Evolutionary conservation across 2,329 filamentous ascomycete genomes (phyloP), one percentile per base, ranked within the genome.

Genomic region (Diplocarpon mali): DNA sequence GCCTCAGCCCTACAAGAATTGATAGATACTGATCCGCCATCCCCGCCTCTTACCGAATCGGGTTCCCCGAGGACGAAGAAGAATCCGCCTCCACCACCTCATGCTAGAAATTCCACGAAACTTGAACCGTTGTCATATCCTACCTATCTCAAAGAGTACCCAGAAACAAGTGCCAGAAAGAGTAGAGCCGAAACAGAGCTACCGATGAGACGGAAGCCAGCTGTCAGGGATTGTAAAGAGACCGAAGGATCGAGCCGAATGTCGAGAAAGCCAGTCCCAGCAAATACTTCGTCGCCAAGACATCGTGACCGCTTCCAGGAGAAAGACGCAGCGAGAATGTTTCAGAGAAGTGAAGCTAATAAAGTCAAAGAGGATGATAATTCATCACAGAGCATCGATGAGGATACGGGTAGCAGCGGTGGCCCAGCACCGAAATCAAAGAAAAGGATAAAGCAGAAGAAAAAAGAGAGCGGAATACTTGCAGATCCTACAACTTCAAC

Each of bases 401-500:
- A 62, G n/a, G 54, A 60, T 34, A 54, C 55, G 11, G 49, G 47
- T 37, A 57, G 59, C 32, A 60, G 56, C 48, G 48, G 56, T 40
- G 48, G 50, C 15, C 46, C 45, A 28, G 48, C 47, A 15, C 41
- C 51, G 4, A 57, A 54, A 38, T 42, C 52, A 1, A 53, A 58
- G 45, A 50, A 56, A 53, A 60, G 47, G 46, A 45, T 40, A 30
- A 60, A 50, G 47, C 51, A 53, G 9, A 66, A 64, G 45, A 49
- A 56, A 20, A 64, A 63, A 39, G 60, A 61, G 47, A 39, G 57
- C 5, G 54, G 55, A 5, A 54, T 67, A 28, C 57, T 52, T 53
- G 64, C 45, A 45, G 63, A 64, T 52, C 56, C 58, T 47, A 64
- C 59, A 60, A 65, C 61, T 51, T 64, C 71, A 46, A 69, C 70